Base-by-base conservation (phyloP, 1,139 yeast genomes). In the Trichomonascaceae sp. region DNA sequence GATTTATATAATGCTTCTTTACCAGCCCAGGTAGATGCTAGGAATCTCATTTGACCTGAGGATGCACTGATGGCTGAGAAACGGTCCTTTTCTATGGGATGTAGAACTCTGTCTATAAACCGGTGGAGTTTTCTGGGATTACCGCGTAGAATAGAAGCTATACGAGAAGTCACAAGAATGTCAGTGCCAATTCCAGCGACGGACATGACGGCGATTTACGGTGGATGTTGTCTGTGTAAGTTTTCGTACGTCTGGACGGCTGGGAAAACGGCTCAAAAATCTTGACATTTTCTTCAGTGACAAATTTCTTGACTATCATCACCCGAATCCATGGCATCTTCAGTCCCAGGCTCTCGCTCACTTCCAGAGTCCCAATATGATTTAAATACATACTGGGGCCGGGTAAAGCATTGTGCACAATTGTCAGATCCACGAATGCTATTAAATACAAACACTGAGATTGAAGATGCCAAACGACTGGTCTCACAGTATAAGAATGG, bases 361-460 rank as follows among this genome's bases (percentile, higher is more conserved):
- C 75, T 90, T 43, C 96, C 96, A 4, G 83, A 78, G 57, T 88
- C 96, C 12, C 80, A 78, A 58, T 86, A 83, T 70, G 96, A 93
- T 69, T 74, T 91, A 45, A 64, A 79, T 55, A 83, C 96, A 0
- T 93, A 93, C 70, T 80, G 87, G 85, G 99, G 99, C 13, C 80
- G 99, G 63, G 98, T 93, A 52, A 81, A 82, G 67, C 98, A 93
- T 68, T 88, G 96, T 71, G 90, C 96, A 10, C 95, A 86, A 60
- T 86, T 93, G 55, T 84, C 96, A 1, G 96, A 90, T 65, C 99
- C 98, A 39, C 62, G 90, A 43, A 93, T 89, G 93, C 76, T 93
- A 53, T 74, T 93, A 54, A 87, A 86, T 62, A 81, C 95, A 1
- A 64, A 81, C 5, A 66, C 71, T 7, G 90, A 87, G 58, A 79